Conservation (phyloP, 345 rosid species). For the Conringia planisiliqua region DNA sequence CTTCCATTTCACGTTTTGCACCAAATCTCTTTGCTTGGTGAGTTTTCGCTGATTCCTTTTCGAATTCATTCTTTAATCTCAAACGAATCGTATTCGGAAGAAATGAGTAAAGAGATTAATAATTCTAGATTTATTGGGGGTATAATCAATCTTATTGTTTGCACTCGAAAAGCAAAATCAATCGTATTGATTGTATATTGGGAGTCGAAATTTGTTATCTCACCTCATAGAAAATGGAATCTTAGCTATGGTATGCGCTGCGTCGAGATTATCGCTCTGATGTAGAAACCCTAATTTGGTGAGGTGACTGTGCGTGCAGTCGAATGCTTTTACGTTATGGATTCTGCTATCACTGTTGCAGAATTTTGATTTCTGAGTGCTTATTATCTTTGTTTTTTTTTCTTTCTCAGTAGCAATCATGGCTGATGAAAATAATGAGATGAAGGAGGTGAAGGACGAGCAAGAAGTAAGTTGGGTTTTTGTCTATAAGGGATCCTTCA, state of each 20-base stretch:
- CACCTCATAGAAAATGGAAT: neutral
- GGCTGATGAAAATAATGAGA: conserved; percentile 31
- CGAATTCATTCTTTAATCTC: neutral
- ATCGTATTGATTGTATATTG: neutral
- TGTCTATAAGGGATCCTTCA: neutral
- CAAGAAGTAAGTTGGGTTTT: conserved; percentile 22
- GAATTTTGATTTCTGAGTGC: neutral
- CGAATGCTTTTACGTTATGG: neutral
- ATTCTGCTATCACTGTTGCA: neutral
- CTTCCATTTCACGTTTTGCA: neutral
- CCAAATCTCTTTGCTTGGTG: neutral
- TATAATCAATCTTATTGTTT: neutral
- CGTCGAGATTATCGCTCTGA: neutral
- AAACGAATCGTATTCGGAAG: neutral
- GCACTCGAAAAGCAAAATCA: no score
- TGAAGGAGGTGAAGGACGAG: conserved; percentile 34
- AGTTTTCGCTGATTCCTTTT: neutral
- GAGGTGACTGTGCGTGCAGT: neutral
- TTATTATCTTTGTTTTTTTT: neutral
- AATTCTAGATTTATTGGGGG: neutral
- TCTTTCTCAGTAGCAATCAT: conserved; percentile 25
- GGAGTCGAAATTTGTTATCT: neutral
- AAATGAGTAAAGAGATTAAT: neutral
- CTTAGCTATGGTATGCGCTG: neutral
- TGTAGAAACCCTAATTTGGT: neutral